Conservation (phyloP, 1,139 yeast species). For the Taphrina deformans region DNA sequence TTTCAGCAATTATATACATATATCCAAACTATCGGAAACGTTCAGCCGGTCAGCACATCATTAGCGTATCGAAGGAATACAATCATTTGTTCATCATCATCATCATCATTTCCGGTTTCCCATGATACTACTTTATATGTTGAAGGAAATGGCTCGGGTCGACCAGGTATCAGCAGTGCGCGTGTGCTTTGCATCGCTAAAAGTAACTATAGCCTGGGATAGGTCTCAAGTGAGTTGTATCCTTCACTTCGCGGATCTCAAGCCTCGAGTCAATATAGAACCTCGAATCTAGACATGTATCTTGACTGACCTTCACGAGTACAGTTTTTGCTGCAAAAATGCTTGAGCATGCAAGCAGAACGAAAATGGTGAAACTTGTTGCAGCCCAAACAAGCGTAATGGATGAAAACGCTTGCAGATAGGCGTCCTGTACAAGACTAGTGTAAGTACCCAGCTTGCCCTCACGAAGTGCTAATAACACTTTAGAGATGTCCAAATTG, state of each 20-base stretch:
- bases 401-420: not conserved
- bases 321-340: not conserved
- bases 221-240: not conserved
- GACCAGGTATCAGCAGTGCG: no score
- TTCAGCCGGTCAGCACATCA: not conserved
- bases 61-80: conserved; percentile 7
- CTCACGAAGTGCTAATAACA: not conserved
- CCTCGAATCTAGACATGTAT: not conserved
- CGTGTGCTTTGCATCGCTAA: not conserved
- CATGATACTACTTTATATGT: no score
- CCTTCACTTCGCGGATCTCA: not conserved
- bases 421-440: not conserved
- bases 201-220: not conserved
- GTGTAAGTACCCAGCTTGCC: not conserved
- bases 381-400: not conserved
- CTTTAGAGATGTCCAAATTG: not conserved
- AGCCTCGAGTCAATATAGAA: no score
- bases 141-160: no score
- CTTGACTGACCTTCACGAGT: not conserved
- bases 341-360: not conserved
- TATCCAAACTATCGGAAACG: not conserved
- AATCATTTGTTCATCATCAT: not conserved
- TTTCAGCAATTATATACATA: not conserved
- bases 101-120: no score
- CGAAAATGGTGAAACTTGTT: not conserved